A percentile compares a stretch with the other conserved stretches of the same genome.
Evolutionary conservation across 345 rosid species (phyloP).

Genomic region (Nasturtium officinale): DNA sequence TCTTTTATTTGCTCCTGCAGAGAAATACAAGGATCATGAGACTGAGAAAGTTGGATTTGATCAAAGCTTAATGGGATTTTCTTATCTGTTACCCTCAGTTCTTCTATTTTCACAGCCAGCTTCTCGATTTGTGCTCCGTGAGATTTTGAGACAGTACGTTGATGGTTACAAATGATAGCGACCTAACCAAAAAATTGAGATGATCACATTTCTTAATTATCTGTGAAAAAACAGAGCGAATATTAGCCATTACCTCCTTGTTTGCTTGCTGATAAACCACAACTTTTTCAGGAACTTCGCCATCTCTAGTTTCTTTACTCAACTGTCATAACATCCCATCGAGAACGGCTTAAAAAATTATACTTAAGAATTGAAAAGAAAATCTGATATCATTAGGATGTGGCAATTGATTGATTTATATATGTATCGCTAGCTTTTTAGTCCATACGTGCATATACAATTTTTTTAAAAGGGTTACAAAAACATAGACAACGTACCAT

Average conservation of each 20-base stretch:
- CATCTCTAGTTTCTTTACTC: slow-evolving; percentile 77
- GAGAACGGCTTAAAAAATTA: not conserved
- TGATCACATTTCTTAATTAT: slow-evolving; percentile 1
- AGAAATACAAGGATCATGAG: slow-evolving; percentile 17
- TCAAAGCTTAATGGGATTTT: not conserved
- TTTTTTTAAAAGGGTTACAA: not conserved
- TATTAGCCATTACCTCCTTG: slow-evolving; percentile 63
- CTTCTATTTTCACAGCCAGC: slow-evolving; percentile 41
- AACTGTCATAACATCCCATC: slow-evolving; percentile 60
- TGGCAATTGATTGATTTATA: not conserved
- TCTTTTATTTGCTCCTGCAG: slow-evolving; percentile 53
- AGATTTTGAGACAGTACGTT: slow-evolving; percentile 84
- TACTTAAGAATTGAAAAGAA: slow-evolving; percentile 11
- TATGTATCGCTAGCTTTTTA: not conserved
- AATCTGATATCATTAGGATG: not conserved
- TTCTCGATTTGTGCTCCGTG: slow-evolving; percentile 54
- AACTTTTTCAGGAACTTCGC: slow-evolving; percentile 82
- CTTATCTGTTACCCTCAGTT: slow-evolving; percentile 49
- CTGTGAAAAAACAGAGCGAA: slow-evolving; percentile 7
- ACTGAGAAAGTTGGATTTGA: slow-evolving; percentile 13
- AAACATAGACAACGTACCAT: slow-evolving; percentile 55
- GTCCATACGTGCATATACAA: not conserved
- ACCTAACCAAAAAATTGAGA: slow-evolving; percentile 31
- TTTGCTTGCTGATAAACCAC: slow-evolving; percentile 83
- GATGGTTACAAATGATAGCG: slow-evolving; percentile 98